Conservation (phyloP, 78 protist species). For the Dictyostelium purpureum region DNA sequence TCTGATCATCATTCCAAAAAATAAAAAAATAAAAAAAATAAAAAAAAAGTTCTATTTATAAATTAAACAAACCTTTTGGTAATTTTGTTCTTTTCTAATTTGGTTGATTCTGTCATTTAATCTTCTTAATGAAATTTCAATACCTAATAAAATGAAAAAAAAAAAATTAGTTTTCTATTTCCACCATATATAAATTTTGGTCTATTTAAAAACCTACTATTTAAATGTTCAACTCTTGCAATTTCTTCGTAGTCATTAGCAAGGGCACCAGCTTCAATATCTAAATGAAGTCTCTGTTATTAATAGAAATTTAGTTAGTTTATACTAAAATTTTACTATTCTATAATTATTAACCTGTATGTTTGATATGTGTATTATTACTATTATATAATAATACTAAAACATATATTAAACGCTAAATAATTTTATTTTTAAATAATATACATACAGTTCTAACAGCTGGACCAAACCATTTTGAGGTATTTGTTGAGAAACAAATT, state of each 20-base stretch:
- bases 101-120: slow-evolving; percentile 74
- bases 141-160: neutral
- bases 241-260: slow-evolving; percentile 80
- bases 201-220: neutral
- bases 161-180: neutral
- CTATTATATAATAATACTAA: neutral
- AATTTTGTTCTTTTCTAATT: slow-evolving; percentile 80
- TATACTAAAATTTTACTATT: no score
- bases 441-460: slow-evolving; percentile 53
- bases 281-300: slow-evolving; percentile 68
- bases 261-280: slow-evolving; percentile 71
- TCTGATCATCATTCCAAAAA: no score
- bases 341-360: no score
- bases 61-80: slow-evolving; percentile 43
- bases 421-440: neutral
- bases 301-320: neutral
- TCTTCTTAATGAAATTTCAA: slow-evolving; percentile 67
- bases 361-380: neutral
- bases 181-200: neutral
- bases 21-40: no score
- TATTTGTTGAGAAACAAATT: slow-evolving; percentile 60
- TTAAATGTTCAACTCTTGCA: slow-evolving; percentile 70
- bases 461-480: slow-evolving; percentile 82
- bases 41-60: neutral
- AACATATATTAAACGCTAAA: neutral